A percentile compares a stretch with the other conserved stretches of the same genome.
These are phyloP conservation scores for Penicillium odoratum DNA, from an alignment of 495 filamentous ascomycete genomes.

Conservation along the genomic window DNA sequence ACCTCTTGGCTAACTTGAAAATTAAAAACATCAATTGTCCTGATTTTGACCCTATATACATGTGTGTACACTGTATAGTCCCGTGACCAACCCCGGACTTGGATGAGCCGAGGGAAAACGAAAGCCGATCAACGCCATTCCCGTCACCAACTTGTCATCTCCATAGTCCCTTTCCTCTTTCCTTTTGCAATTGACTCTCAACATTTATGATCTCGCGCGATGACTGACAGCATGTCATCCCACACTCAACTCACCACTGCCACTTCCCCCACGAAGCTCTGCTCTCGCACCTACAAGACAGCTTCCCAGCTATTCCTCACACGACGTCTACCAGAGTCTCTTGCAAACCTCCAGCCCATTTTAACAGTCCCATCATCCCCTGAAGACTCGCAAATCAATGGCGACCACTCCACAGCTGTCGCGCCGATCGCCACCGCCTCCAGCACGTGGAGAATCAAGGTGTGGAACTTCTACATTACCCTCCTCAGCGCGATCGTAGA, in stretches of 20 bases:
- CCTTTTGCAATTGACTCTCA: not conserved
- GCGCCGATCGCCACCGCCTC: constrained; percentile 75
- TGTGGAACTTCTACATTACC: constrained; percentile 96
- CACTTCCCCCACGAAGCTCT: constrained; percentile 62
- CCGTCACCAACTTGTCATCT: constrained; percentile 9
- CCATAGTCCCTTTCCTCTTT: constrained; percentile 8
- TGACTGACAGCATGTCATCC: constrained; percentile 43
- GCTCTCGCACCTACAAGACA: constrained; percentile 70
- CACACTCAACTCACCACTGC: constrained; percentile 51
- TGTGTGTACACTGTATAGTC: not conserved
- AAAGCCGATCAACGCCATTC: constrained; percentile 30
- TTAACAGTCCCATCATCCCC: constrained; percentile 50
- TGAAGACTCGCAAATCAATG: constrained; percentile 39
- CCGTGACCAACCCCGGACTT: constrained; percentile 36
- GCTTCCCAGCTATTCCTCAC: constrained; percentile 90
- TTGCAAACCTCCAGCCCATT: constrained; percentile 78
- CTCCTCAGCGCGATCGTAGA: constrained; percentile 88
- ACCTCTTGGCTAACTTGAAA: no score
- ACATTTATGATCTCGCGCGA: constrained; percentile 16
- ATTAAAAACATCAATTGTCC: no score
- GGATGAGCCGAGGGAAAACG: constrained; percentile 36
- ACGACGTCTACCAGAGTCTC: constrained; percentile 82
- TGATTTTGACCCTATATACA: not conserved
- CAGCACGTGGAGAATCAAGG: constrained; percentile 79
- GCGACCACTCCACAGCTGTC: constrained; percentile 35